Evolutionary conservation across 1,284 basidiomycete genomes (phyloP).

Genomic region (Ceratobasidium sp.): DNA sequence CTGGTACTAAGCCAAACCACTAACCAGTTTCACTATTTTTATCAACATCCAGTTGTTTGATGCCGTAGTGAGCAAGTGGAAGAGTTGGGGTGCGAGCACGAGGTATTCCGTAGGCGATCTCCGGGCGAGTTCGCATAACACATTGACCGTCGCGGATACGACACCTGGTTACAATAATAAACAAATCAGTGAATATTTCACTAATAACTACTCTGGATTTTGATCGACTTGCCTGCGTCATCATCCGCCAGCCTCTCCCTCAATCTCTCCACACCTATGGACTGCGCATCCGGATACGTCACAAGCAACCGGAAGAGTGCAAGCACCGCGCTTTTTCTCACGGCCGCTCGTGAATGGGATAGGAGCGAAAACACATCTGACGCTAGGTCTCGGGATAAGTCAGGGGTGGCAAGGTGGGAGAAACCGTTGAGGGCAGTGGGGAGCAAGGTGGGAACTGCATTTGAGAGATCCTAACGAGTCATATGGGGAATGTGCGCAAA

Average conservation of each 20-base stretch:
- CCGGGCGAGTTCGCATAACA: conserved; percentile 92
- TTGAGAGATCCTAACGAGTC: conserved; percentile 79
- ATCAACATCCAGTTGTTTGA: conserved; percentile 99
- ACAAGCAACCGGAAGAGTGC: conserved; percentile 83
- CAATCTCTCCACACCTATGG: conserved; percentile 76
- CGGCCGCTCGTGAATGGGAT: conserved; percentile 89
- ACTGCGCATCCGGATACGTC: conserved; percentile 82
- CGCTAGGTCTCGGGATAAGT: conserved; percentile 89
- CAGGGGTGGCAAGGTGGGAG: conserved; percentile 88
- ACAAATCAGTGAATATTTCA: conserved; percentile 12
- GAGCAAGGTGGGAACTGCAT: conserved; percentile 77
- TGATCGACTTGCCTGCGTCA: conserved; percentile 72
- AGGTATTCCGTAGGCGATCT: conserved; percentile 84
- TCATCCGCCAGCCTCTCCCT: conserved; percentile 89
- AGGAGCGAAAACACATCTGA: conserved; percentile 90
- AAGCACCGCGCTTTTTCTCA: conserved; percentile 90
- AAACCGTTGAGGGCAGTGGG: conserved; percentile 89
- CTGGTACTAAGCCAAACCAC: conserved; percentile 51
- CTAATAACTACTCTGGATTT: conserved; percentile 14
- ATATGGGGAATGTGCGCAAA: neutral
- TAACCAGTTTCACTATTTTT: conserved; percentile 96
- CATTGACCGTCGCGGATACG: conserved; percentile 92
- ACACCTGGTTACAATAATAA: conserved; percentile 71
- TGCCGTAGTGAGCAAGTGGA: conserved; percentile 93
- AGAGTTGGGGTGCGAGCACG: conserved; percentile 90